A percentile compares a stretch with the other conserved stretches of the same genome.
phyloP scores from a whole-genome alignment of 768 basidiomycete genomes.

The Calvatia gigantea region DNA sequence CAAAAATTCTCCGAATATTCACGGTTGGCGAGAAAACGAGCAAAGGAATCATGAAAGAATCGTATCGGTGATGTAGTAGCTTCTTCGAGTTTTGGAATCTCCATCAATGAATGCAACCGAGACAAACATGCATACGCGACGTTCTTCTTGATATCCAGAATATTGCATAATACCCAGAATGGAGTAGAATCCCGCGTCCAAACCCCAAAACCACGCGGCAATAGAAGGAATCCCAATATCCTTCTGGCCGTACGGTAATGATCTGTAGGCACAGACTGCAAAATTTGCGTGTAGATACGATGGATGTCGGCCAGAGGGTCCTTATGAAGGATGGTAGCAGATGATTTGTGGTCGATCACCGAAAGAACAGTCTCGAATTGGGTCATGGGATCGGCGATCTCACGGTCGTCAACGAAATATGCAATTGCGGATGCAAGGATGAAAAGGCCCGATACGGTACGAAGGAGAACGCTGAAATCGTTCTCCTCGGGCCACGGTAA shows the following conservation, averaged over 20 bases:
- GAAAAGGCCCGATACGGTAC: background rate
- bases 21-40: background rate
- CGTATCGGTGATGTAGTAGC: background rate
- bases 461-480: background rate
- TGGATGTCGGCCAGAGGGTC: background rate
- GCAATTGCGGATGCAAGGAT: background rate
- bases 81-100: background rate
- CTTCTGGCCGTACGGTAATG: background rate
- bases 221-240: background rate
- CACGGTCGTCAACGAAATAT: background rate
- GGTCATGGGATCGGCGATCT: background rate
- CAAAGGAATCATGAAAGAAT: background rate
- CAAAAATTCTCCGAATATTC: background rate
- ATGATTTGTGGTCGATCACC: background rate
- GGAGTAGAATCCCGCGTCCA: background rate
- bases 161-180: background rate
- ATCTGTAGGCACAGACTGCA: background rate
- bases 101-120: background rate
- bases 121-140: background rate
- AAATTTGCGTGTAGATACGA: background rate
- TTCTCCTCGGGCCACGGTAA: background rate
- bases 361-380: background rate
- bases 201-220: background rate
- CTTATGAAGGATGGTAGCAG: background rate
- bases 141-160: background rate